Evolutionary conservation across 345 rosid species (phyloP).

Genomic region (Hevea brasiliensis): DNA sequence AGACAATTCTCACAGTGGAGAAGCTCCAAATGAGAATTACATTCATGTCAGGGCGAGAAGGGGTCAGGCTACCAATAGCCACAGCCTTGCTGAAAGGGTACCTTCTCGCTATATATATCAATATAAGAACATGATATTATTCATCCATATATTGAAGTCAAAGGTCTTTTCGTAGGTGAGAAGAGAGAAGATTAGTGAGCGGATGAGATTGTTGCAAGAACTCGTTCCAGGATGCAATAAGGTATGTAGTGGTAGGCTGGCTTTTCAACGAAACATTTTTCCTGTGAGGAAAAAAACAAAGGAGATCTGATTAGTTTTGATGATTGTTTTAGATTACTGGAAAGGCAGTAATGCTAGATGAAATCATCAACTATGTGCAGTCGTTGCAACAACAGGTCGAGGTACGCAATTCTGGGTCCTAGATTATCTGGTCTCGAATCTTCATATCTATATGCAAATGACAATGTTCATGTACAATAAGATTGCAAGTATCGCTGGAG

Average conservation of each 20-base stretch:
- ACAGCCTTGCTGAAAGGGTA: slow-evolving; percentile 98
- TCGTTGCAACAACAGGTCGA: slow-evolving; percentile 95
- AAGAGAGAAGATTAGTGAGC: slow-evolving; percentile 93
- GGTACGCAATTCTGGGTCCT: slow-evolving; percentile 48
- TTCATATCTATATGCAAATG: background rate
- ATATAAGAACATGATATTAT: background rate
- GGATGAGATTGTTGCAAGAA: slow-evolving; percentile 96
- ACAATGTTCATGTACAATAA: background rate
- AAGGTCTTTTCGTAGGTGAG: slow-evolving; percentile 59
- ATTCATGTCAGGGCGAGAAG: slow-evolving; percentile 92
- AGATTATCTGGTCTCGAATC: background rate
- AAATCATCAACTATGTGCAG: slow-evolving; percentile 96
- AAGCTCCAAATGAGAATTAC: slow-evolving; percentile 73
- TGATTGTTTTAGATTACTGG: slow-evolving; percentile 73
- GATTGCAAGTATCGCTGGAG: background rate
- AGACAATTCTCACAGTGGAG: slow-evolving; percentile 61
- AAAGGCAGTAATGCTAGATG: slow-evolving; percentile 97
- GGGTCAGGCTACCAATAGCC: slow-evolving; percentile 97
- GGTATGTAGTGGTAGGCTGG: slow-evolving; percentile 38
- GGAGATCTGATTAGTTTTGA: slow-evolving; percentile 19
- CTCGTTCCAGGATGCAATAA: slow-evolving; percentile 98
- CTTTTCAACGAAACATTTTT: background rate
- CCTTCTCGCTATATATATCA: background rate
- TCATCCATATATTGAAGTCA: slow-evolving; percentile 17
- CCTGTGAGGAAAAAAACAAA: background rate